phyloP scores from a whole-genome alignment of 2,329 filamentous ascomycete species.

The Paecilomyces fulvus region DNA sequence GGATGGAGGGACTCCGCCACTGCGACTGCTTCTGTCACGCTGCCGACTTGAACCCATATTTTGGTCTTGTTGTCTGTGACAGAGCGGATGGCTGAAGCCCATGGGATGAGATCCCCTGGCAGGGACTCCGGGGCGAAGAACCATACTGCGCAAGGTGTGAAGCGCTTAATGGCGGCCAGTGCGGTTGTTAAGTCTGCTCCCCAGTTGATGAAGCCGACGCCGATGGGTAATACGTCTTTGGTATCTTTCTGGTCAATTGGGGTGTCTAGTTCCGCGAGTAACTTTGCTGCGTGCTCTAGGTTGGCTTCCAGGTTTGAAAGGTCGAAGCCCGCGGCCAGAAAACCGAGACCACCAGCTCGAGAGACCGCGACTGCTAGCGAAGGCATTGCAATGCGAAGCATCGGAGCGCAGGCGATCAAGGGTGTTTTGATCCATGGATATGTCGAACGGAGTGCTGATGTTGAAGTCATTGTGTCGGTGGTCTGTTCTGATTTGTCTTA shows the following conservation, averaged over 20 bases:
- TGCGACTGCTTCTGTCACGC: constrained; percentile 39
- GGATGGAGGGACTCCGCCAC: constrained; percentile 29
- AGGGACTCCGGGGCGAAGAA: constrained; percentile 27
- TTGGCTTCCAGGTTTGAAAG: constrained; percentile 19
- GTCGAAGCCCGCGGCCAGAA: constrained; percentile 52
- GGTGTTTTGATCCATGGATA: constrained; percentile 54
- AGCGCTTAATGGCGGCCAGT: constrained; percentile 20
- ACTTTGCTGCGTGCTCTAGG: constrained; percentile 18
- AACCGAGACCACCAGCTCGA: constrained; percentile 43
- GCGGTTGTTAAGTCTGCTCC: constrained; percentile 21
- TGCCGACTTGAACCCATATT: constrained; percentile 48
- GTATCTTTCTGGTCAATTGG: constrained; percentile 5
- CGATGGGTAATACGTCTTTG: constrained; percentile 24
- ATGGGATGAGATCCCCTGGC: constrained; percentile 17
- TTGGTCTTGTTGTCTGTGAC: constrained; percentile 31
- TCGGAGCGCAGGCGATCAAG: constrained; percentile 56
- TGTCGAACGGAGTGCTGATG: constrained; percentile 10
- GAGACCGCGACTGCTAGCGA: constrained; percentile 54
- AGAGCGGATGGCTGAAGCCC: constrained; percentile 32
- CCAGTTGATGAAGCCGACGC: constrained; percentile 35
- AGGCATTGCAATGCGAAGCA: constrained; percentile 54
- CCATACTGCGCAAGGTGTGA: constrained; percentile 32
- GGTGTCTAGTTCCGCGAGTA: constrained; percentile 10
- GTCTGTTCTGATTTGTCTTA: not conserved
- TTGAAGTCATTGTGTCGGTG: not conserved